Conservation (phyloP, 2,329 filamentous ascomycete species). For the Leptographium procerum region DNA sequence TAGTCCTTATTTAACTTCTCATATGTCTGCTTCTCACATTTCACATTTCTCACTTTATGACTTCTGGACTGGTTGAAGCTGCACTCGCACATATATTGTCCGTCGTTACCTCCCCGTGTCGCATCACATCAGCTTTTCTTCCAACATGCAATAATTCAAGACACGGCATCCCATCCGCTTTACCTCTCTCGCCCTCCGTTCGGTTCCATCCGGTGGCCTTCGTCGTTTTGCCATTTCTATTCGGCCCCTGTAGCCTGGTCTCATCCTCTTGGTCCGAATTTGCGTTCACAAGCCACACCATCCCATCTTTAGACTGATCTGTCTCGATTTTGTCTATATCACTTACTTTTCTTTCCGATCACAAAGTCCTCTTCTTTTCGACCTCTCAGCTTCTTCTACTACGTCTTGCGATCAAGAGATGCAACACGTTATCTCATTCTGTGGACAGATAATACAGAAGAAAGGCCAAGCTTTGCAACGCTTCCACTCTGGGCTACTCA, state of each 20-base stretch:
- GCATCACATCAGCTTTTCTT: not conserved
- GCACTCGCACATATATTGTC: not conserved
- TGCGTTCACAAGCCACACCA: not conserved
- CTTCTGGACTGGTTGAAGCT: not conserved
- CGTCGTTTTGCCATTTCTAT: not conserved
- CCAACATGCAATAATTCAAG: not conserved
- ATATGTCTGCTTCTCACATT: not conserved
- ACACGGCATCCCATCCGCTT: not conserved
- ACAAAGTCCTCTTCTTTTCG: not conserved
- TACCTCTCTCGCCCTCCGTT: not conserved
- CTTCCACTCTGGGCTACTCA: too few species aligned
- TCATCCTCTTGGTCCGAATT: not conserved
- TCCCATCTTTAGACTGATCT: not conserved
- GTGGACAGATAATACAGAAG: not conserved
- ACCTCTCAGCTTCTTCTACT: not conserved
- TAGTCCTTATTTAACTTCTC: not conserved
- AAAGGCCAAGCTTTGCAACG: too few species aligned
- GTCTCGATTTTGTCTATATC: not conserved
- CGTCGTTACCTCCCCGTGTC: not conserved
- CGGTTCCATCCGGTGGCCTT: not conserved
- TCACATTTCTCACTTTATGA: not conserved
- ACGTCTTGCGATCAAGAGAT: too few species aligned
- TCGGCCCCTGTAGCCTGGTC: not conserved
- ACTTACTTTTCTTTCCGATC: not conserved
- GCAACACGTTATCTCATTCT: too few species aligned